Percentiles rank a stretch among this genome's conserved stretches.
These are phyloP conservation scores for Neurospora discreta DNA, from an alignment of 495 filamentous ascomycete species.

Conservation along the genomic window DNA sequence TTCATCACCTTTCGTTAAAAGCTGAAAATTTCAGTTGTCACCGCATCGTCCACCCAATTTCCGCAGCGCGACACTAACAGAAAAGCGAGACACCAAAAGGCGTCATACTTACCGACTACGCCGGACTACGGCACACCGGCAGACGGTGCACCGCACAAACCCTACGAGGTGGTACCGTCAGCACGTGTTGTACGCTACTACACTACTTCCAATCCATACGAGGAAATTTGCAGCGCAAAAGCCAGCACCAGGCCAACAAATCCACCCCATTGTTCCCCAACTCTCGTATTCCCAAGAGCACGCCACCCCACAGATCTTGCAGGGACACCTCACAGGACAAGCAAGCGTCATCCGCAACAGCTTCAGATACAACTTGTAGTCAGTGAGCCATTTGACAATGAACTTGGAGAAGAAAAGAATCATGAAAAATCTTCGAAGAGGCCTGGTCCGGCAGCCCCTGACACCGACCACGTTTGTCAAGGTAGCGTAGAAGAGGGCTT, in stretches of 20 bases:
- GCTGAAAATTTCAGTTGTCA: background rate
- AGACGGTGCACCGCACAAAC: background rate
- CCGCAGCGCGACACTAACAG: background rate
- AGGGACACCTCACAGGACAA: background rate
- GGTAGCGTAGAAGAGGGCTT: no score
- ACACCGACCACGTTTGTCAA: background rate
- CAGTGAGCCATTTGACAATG: no score
- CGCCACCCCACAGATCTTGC: background rate
- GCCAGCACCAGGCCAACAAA: background rate
- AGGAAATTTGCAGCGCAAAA: background rate
- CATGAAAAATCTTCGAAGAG: background rate
- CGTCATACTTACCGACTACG: background rate
- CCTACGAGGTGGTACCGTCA: background rate
- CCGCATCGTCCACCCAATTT: background rate
- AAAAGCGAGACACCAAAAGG: background rate
- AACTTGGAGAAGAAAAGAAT: background rate
- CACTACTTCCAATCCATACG: background rate
- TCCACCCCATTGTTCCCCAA: background rate
- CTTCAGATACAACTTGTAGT: background rate
- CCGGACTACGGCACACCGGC: background rate
- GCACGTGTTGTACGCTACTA: background rate
- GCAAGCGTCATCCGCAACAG: background rate
- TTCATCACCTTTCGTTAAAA: background rate
- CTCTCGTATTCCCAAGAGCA: background rate
- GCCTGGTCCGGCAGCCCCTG: background rate